These are phyloP conservation scores for Amphichorda felina DNA, from an alignment of 2,329 filamentous ascomycete genomes.

Conservation along the genomic window DNA sequence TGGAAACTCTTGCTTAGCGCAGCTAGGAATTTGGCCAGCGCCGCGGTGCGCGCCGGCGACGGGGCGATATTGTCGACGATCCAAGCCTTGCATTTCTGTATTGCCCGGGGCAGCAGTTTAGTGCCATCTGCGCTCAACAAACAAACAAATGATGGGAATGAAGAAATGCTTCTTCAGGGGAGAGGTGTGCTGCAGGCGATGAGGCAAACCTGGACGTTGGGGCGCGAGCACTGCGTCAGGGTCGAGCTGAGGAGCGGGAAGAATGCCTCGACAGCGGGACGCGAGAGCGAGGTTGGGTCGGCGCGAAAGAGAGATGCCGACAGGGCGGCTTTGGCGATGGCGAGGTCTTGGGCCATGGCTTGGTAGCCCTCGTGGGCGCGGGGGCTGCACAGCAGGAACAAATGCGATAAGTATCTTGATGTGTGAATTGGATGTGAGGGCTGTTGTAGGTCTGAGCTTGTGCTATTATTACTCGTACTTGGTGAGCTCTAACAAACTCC, in stretches of 20 bases:
- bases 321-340: constrained; percentile 71
- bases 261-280: constrained; percentile 59
- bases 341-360: constrained; percentile 56
- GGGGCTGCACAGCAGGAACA: not conserved
- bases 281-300: constrained; percentile 57
- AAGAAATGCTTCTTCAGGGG: constrained; percentile 10
- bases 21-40: constrained; percentile 65
- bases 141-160: constrained; percentile 7
- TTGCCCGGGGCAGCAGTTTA: constrained; percentile 4
- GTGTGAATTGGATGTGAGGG: no score
- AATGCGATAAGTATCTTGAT: not conserved
- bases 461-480: no score
- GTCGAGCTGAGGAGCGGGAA: constrained; percentile 52
- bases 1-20: constrained; percentile 44
- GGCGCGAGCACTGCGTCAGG: constrained; percentile 59
- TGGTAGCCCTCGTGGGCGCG: not conserved
- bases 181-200: constrained; percentile 15
- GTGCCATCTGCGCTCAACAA: constrained; percentile 1
- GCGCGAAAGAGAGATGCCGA: constrained; percentile 61
- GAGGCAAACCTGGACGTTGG: constrained; percentile 80
- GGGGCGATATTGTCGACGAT: constrained; percentile 59
- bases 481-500: not conserved
- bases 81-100: constrained; percentile 84
- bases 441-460: not conserved
- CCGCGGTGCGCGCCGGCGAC: constrained; percentile 52